Evolutionary conservation across 2,329 filamentous ascomycete genomes (phyloP), one percentile per base, ranked within the genome.

Genomic region (Botrytis fabae): DNA sequence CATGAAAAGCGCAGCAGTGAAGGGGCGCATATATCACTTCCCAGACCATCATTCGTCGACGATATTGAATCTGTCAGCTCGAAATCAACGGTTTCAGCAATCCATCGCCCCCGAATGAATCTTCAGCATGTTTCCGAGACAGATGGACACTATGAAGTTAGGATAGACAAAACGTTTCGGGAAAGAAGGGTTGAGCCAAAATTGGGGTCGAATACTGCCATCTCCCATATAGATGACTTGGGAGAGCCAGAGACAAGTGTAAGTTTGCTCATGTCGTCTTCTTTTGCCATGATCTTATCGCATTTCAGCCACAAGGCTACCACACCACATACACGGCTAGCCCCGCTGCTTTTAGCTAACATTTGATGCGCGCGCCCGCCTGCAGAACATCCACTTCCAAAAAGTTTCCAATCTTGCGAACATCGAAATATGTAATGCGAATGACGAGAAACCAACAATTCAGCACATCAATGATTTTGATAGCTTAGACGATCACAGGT

Each of bases 301-400:
- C 35, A 57, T 57, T n/a, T 65, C 6, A 20, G 28, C 28, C 12
- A n/a, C 62, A 65, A 65, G 44, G 63, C 64, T 65, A 68, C n/a
- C 25, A n/a, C 18, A 35, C 32, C 5, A 35, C 35, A 35, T 35
- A 35, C 4, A 35, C 35, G 63, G 51, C 70, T 57, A 63, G 66
- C 44, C 71, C 59, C 65, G 25, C 71, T 59, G 71, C 71, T 64
- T 64, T 63, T 28, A 54, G 40, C 71, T 73, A 70, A 73, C 9
- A 57, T 54, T 40, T 66, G 18, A 69, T 46, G 28, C 28, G 51
- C 46, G 46, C 51, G n/a, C 51, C 51, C n/a, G 16, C 59, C 38
- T 40, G 40, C 42, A 73, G 71, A 73, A 70, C 71, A 62, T 54
- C 57, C 40, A 70, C 71, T 54, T 44, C 57, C 40, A 73, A 64